Evolutionary conservation across 78 protist species (phyloP).

Genomic region (Dictyostelium brefeldianum): DNA sequence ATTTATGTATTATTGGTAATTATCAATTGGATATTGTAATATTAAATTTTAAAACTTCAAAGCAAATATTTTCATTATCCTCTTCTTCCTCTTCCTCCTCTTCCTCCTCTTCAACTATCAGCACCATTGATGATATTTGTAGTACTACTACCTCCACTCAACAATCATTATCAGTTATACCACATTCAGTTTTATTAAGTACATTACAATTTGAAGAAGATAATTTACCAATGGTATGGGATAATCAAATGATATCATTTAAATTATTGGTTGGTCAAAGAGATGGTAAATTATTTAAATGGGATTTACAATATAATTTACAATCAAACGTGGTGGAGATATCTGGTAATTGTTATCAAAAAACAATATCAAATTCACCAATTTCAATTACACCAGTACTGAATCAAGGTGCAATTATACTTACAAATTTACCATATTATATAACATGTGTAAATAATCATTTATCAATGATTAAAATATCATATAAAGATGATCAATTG

Average conservation of each 20-base stretch:
- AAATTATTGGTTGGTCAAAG: constrained; percentile 37
- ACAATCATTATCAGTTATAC: constrained; percentile 14
- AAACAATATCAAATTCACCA: constrained; percentile 26
- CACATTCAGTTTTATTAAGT: constrained; percentile 46
- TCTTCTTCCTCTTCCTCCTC: background rate
- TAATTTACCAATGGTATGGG: background rate
- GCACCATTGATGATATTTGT: background rate
- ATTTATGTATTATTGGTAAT: constrained; percentile 31
- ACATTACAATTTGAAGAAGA: background rate
- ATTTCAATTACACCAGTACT: background rate
- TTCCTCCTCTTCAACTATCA: too few species aligned
- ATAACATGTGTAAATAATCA: constrained; percentile 41
- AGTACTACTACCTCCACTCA: background rate
- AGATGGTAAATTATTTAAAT: constrained; percentile 45
- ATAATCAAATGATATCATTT: background rate
- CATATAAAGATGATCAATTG: constrained; percentile 20
- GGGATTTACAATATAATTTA: constrained; percentile 22
- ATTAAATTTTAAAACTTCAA: constrained; percentile 2
- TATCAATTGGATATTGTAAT: constrained; percentile 17
- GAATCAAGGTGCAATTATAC: constrained; percentile 16
- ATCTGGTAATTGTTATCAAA: background rate
- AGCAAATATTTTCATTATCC: background rate
- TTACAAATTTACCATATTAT: constrained; percentile 22
- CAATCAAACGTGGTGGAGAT: too few species aligned
- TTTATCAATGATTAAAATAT: background rate